Percentiles rank a stretch among this genome's conserved stretches.
These are phyloP conservation scores for Ustilaginoidea virens DNA, from an alignment of 2,329 filamentous ascomycete genomes.

Conservation along the genomic window DNA sequence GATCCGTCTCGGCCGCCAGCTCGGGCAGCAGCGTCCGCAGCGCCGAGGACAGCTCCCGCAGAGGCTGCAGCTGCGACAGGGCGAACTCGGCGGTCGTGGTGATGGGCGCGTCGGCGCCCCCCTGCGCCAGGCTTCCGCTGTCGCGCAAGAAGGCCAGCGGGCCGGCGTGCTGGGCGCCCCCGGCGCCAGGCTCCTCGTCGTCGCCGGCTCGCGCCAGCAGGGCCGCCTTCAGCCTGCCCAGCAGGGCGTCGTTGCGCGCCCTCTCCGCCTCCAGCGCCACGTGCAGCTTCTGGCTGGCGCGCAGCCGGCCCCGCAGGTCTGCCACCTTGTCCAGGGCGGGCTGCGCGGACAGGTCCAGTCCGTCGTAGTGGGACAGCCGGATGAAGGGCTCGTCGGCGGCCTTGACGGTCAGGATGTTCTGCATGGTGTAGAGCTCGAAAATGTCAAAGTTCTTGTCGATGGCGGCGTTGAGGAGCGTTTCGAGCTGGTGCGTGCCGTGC, in stretches of 20 bases:
- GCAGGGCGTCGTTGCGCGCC: slow-evolving; percentile 54
- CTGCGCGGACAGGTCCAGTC: slow-evolving; percentile 29
- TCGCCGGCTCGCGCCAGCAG: slow-evolving; percentile 16
- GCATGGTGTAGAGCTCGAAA: slow-evolving; percentile 77
- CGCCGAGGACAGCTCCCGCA: slow-evolving; percentile 47
- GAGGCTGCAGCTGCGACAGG: slow-evolving; percentile 65
- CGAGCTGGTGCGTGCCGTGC: slow-evolving; percentile 70
- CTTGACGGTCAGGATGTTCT: slow-evolving; percentile 61
- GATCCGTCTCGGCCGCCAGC: slow-evolving; percentile 18
- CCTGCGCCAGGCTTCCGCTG: slow-evolving; percentile 32
- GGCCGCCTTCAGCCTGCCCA: slow-evolving; percentile 42
- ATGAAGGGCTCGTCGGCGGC: slow-evolving; percentile 65
- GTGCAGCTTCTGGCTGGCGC: slow-evolving; percentile 66
- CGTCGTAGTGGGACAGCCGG: slow-evolving; percentile 72
- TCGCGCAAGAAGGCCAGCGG: slow-evolving; percentile 43
- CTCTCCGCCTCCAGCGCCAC: slow-evolving; percentile 53
- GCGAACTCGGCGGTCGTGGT: slow-evolving; percentile 64
- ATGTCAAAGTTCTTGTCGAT: slow-evolving; percentile 78
- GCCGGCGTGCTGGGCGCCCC: neutral
- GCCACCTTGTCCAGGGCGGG: slow-evolving; percentile 55
- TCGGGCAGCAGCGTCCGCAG: slow-evolving; percentile 53
- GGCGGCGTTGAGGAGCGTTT: slow-evolving; percentile 65
- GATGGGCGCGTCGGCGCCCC: slow-evolving; percentile 39
- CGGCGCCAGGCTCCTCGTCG: slow-evolving; percentile 3
- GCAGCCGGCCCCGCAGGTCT: slow-evolving; percentile 55